Conservation (phyloP, 2,329 filamentous ascomycete genomes). For the Bertia moriformis region DNA sequence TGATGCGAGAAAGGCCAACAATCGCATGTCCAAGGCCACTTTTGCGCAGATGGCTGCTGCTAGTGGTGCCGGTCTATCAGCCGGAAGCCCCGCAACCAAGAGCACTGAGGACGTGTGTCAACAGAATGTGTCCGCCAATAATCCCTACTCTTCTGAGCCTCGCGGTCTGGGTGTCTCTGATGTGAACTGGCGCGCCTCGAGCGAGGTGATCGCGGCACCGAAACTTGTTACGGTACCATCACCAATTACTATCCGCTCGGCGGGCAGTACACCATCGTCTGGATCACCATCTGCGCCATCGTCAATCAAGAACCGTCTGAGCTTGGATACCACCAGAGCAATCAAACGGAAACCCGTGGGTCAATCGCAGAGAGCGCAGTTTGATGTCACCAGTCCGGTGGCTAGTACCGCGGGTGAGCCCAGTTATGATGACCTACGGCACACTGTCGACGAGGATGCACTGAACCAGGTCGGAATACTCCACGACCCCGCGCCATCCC, state of each 20-base stretch:
- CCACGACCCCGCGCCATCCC: background rate
- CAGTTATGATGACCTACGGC: constrained; percentile 1
- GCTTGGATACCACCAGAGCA: background rate
- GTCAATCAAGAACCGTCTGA: no score
- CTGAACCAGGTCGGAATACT: background rate
- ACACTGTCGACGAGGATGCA: background rate
- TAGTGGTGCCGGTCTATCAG: background rate
- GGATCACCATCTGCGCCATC: no score
- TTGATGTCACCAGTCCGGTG: background rate
- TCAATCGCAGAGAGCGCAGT: background rate
- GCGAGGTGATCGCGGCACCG: no score
- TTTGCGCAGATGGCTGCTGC: background rate
- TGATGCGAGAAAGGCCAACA: background rate
- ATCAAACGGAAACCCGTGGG: background rate
- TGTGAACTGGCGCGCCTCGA: no score
- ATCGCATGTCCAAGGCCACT: background rate
- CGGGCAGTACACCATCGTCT: no score
- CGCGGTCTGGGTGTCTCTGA: no score
- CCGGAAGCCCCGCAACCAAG: no score
- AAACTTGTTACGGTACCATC: no score
- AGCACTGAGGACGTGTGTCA: no score
- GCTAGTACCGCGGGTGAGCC: background rate
- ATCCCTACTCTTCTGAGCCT: no score
- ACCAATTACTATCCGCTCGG: no score
- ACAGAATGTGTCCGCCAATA: no score